Conservation (phyloP, 2,329 filamentous ascomycete species). For the Paraphoma sp. region DNA sequence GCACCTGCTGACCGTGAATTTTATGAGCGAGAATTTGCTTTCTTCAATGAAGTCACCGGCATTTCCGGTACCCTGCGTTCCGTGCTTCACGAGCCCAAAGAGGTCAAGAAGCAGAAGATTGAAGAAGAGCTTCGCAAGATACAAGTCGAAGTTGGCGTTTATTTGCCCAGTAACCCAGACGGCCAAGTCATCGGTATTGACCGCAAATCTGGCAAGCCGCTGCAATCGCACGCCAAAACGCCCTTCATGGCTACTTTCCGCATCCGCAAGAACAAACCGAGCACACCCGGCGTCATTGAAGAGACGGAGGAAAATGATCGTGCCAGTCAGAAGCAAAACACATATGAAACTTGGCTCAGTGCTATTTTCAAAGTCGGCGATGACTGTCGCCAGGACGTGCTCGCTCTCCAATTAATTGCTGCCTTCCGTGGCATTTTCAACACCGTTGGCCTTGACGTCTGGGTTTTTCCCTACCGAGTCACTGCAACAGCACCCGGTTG, state of each 20-base stretch:
- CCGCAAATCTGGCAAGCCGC: conserved; percentile 93
- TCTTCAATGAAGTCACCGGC: conserved; percentile 95
- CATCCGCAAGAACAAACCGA: conserved; percentile 77
- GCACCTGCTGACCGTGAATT: conserved; percentile 79
- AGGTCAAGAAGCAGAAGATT: conserved; percentile 98
- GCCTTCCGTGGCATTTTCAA: conserved; percentile 98
- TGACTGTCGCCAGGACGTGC: conserved; percentile 95
- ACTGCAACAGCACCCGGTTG: conserved; percentile 97
- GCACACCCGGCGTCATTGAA: conserved; percentile 34
- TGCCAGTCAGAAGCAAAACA: conserved; percentile 54
- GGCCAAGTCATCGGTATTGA: conserved; percentile 98
- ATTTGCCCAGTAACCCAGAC: conserved; percentile 95
- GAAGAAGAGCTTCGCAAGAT: conserved; percentile 98
- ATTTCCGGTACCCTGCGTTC: conserved; percentile 97
- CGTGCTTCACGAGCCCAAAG: conserved; percentile 87
- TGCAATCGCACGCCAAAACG: conserved; percentile 97
- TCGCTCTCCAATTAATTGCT: conserved; percentile 96
- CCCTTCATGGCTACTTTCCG: conserved; percentile 99
- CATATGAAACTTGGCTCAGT: conserved; percentile 96
- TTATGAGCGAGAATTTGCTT: conserved; percentile 94
- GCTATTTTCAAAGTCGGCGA: conserved; percentile 99
- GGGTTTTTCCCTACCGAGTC: conserved; percentile 95
- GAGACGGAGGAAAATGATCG: conserved; percentile 43
- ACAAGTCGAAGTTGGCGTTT: conserved; percentile 95
- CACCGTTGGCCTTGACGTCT: conserved; percentile 91